Conservation (phyloP, 139 green algal genomes). For the Limnomonas spitsbergensis region DNA sequence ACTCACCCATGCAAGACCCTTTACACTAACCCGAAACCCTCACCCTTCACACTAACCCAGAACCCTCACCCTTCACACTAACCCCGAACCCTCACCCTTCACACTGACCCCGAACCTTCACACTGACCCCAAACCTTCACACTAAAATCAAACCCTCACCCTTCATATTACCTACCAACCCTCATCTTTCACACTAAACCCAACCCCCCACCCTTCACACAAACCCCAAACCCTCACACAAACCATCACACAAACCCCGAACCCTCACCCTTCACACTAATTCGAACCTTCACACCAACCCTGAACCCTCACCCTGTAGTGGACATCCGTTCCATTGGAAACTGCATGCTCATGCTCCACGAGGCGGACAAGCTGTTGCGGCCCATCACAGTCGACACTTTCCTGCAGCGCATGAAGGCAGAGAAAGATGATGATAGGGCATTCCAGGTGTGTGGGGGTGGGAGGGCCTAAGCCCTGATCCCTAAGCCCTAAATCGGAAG, state of each 20-base stretch:
- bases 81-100: background rate
- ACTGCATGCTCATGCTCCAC: background rate
- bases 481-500: no score
- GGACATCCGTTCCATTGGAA: conserved; percentile 29
- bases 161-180: no score
- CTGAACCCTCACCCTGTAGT: no score
- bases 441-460: no score
- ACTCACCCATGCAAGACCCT: background rate
- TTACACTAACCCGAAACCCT: background rate
- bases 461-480: no score
- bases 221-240: no score
- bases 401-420: conserved; percentile 4
- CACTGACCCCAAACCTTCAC: conserved; percentile 8
- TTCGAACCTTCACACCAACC: no score
- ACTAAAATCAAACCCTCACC: no score
- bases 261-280: no score
- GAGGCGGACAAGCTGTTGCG: background rate
- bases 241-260: no score
- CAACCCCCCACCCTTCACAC: no score
- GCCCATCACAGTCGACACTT: conserved; percentile 7
- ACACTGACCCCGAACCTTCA: background rate
- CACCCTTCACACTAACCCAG: background rate
- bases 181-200: no score
- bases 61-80: background rate
- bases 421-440: background rate